Base-by-base conservation (phyloP, 164 flowering plant species). In the Dillenia suffruticosa region DNA sequence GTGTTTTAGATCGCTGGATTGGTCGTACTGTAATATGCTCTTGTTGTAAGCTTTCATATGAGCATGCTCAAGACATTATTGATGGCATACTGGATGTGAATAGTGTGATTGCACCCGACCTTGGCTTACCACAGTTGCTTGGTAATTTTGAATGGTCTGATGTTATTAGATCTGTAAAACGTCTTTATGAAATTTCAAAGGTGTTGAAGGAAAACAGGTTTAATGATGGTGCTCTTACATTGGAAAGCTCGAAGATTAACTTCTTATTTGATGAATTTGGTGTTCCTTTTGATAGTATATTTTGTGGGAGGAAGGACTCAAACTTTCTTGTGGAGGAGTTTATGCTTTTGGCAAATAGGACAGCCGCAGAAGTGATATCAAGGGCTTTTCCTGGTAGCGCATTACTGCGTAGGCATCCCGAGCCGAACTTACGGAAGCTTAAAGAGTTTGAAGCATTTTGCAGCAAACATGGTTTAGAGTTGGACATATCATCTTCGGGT, bases 21-120 rank as follows among this genome's bases (percentile, higher is more conserved):
- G 89, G 97, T n/a, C 96, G 84, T 53, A 88, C 97, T 14, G 81
- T 95, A 44, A 82, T 95, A 44, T 70, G 69, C 9, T 95, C 97
- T 59, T 91, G 99, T 74, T 87, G 96, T 77, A 89, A 92, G 77
- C 85, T 95, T 63, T 95, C 99, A 1, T 88, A 95, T 66, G 79
- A 84, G 55, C 85, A 82, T 61, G 96, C 88, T 45, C 96, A 91
- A 73, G 79, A 78, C 59, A 89, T 92, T 19, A 80, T 95, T 72
- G 94, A 87, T 69, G 86, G 84, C 0, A 13, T 11, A 8, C 2
- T 72, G 61, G 74, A 76, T 73, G 51, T 56, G 44, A 79, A 60
- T 53, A 49, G 56, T 59, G 52, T 15, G 32, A 51, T 22, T 44
- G 9, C 67, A 12, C 53, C n/a, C 6, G 62, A 13, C 15, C 62